Conservation (phyloP, 139 green algal genomes). For the Auxenochlorella pyrenoidosa region DNA sequence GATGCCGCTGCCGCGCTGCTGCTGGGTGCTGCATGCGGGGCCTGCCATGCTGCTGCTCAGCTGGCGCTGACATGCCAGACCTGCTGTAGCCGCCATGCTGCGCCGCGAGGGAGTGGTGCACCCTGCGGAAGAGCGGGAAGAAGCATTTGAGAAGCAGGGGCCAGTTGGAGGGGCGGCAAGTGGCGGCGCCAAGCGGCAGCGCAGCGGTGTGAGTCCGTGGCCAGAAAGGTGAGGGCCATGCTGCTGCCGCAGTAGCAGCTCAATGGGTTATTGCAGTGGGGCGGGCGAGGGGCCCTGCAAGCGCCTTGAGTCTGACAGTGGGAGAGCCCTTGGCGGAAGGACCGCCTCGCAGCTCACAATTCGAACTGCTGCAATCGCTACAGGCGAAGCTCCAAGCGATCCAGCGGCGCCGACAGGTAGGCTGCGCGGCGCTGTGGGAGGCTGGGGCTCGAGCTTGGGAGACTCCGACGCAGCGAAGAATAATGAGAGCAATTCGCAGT, state of each 20-base stretch:
- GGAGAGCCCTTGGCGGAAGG: too few relatives aligned
- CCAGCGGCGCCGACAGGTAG: not conserved
- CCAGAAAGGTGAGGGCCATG: too few relatives aligned
- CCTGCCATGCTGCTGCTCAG: not conserved
- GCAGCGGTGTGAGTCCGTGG: too few relatives aligned
- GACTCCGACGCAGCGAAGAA: too few relatives aligned
- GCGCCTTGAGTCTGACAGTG: too few relatives aligned
- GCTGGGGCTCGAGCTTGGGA: not conserved
- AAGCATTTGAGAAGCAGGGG: not conserved
- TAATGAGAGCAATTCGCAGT: too few relatives aligned
- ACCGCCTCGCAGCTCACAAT: not conserved
- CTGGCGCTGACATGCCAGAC: not conserved
- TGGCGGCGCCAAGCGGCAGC: not conserved
- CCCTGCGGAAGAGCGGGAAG: not conserved
- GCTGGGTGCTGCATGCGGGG: not conserved
- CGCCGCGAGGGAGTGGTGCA: not conserved
- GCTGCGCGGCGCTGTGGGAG: not conserved
- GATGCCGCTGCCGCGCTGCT: not conserved
- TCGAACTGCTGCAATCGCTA: not conserved
- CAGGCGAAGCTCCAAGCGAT: not conserved
- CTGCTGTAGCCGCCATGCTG: slow-evolving; percentile 6
- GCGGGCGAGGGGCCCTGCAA: too few relatives aligned
- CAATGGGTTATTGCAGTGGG: too few relatives aligned
- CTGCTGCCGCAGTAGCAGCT: too few relatives aligned
- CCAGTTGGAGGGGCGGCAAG: not conserved